Percentiles rank a stretch among this genome's conserved stretches.
Evolutionary conservation across 176 grass and related monocot genomes (phyloP).

Genomic region (Alopecurus myosuroides): DNA sequence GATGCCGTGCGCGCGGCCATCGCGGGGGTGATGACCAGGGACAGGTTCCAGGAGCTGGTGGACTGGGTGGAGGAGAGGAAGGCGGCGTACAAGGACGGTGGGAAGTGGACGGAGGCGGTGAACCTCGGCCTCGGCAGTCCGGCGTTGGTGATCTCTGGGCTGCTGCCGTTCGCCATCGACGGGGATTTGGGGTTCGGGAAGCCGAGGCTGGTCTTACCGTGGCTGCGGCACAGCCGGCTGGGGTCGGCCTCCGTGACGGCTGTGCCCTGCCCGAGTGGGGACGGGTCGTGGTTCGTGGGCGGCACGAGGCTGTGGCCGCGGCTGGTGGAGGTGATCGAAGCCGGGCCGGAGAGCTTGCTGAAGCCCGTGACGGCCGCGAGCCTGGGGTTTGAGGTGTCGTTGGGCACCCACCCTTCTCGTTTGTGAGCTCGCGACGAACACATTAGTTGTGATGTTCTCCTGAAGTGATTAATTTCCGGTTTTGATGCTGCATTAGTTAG

Average conservation of each 20-base stretch:
- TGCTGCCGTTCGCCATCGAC: slow-evolving; percentile 47
- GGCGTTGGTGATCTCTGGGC: slow-evolving; percentile 38
- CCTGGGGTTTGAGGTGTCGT: slow-evolving; percentile 29
- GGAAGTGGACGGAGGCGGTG: slow-evolving; percentile 79
- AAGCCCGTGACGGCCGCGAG: slow-evolving; percentile 37
- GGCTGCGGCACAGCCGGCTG: slow-evolving; percentile 36
- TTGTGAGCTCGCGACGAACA: neutral
- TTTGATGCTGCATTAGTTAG: too few relatives aligned
- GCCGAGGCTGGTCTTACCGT: slow-evolving; percentile 34
- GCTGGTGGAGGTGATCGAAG: slow-evolving; percentile 45
- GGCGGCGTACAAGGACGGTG: slow-evolving; percentile 36
- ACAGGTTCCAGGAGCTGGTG: slow-evolving; percentile 59
- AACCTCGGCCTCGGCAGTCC: slow-evolving; percentile 62
- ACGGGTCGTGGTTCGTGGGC: slow-evolving; percentile 55
- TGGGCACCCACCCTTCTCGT: neutral
- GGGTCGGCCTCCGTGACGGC: slow-evolving; percentile 24
- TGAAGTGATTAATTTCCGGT: neutral
- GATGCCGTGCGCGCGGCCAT: slow-evolving; percentile 30
- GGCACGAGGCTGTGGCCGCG: slow-evolving; percentile 50
- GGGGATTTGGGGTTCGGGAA: slow-evolving; percentile 60
- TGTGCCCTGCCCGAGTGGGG: slow-evolving; percentile 29
- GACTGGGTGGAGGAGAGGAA: slow-evolving; percentile 83
- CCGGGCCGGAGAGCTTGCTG: slow-evolving; percentile 33
- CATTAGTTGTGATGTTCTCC: neutral
- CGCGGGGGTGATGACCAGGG: slow-evolving; percentile 20